Evolutionary conservation across 1,139 yeast species (phyloP), one percentile per base, ranked within the genome.

Genomic region (Zygoascus sp.): DNA sequence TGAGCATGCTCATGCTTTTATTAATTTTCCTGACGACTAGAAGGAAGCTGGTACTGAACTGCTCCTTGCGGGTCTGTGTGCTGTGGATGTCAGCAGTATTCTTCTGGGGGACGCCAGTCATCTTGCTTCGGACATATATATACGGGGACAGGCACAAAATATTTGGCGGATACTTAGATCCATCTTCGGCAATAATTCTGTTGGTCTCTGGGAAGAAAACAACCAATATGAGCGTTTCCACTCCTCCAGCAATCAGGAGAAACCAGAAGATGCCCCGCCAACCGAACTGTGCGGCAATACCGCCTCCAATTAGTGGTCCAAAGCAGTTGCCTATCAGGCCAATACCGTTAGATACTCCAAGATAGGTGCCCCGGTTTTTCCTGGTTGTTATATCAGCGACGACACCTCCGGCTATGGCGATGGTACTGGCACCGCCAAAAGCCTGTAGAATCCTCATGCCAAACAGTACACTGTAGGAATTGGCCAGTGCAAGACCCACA

Each of bases 261-360:
- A 85, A 83, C 79, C 87, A 81, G 58, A 86, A 87, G 19, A 85
- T 79, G 0, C 87, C 80, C 50, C 88, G 72, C 94, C 95, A 86
- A 10, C 77, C 74, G 70, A 83, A 77, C 15, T 73, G 63, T 2
- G 76, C 65, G 2, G 81, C 76, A 32, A 86, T 62, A 0, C 75
- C 77, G 6, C 90, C 84, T 17, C 95, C 95, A 21, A 86, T 65
- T 10, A 86, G 65, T 0, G 94, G 88, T 5, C 95, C 90, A 51
- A 84, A 70, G 0, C 87, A 88, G 57, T 80, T 83, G 1, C 94
- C 95, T 16, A 83, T 58, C 7, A 83, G 70, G 2, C 81, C 75
- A n/a, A 81, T 66, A 0, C 94, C 94, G 13, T 76, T 64, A 2
- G 77, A 74, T 16, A 79, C 58, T 0, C 92, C 90, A 42, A 80